phyloP scores from a whole-genome alignment of 108 stramenopile genomes.

The Cyclotella choctawhatcheeana region DNA sequence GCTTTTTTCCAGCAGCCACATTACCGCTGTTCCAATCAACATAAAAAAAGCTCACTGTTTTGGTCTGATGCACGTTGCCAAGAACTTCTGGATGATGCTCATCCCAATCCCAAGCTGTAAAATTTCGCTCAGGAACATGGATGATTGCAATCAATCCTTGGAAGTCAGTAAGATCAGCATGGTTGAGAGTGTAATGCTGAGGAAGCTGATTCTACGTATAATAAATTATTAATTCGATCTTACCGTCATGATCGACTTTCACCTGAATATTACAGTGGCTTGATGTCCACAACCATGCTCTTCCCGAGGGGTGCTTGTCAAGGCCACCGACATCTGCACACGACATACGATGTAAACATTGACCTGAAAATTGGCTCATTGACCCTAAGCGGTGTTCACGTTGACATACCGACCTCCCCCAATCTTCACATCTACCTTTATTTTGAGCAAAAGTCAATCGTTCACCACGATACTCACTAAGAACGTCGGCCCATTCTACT shows the following conservation, averaged over 20 bases:
- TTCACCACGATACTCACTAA: conserved; percentile 28
- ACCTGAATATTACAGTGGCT: conserved; percentile 47
- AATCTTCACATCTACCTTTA: conserved; percentile 19
- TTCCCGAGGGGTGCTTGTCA: not conserved
- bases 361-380: conserved; percentile 25
- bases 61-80: conserved; percentile 21
- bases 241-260: conserved; percentile 56
- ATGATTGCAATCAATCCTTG: conserved; percentile 60
- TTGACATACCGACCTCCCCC: conserved; percentile 22
- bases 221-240: too few relatives aligned
- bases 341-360: conserved; percentile 23
- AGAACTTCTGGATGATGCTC: not conserved
- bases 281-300: conserved; percentile 54
- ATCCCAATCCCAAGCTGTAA: not conserved
- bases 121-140: conserved; percentile 34
- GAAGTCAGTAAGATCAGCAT: too few relatives aligned
- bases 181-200: too few relatives aligned
- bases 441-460: conserved; percentile 32
- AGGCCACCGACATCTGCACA: conserved; percentile 9
- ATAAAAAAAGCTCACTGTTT: conserved; percentile 29
- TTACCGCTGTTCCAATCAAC: conserved; percentile 29
- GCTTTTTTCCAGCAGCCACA: conserved; percentile 15
- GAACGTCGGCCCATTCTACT: conserved; percentile 17
- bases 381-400: too few relatives aligned
- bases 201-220: too few relatives aligned